Evolutionary conservation across 148 eudicot genomes (phyloP).

Genomic region (Selenicereus undatus): DNA sequence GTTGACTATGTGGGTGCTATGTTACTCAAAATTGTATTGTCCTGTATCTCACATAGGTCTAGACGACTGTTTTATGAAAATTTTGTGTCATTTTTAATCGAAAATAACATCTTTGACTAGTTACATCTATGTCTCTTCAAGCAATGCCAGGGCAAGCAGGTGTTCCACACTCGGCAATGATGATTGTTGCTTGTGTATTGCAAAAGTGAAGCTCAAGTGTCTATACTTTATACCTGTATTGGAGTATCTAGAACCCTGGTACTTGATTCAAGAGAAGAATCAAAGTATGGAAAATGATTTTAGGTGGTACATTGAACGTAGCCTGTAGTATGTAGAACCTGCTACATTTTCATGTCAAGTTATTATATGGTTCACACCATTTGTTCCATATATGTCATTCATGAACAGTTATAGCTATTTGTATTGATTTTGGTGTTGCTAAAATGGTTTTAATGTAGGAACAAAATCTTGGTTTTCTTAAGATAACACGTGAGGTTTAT

Average conservation of each 20-base stretch:
- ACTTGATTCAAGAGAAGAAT: neutral
- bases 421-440: slow-evolving; percentile 3
- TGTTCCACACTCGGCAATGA: too few species aligned
- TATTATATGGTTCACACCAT: neutral
- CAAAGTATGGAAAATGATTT: neutral
- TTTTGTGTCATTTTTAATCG: too few species aligned
- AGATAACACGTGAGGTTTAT: slow-evolving; percentile 15
- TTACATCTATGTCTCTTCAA: too few species aligned
- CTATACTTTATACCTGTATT: too few species aligned
- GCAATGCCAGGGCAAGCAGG: too few species aligned
- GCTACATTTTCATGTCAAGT: neutral
- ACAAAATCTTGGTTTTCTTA: neutral
- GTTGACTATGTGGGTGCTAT: neutral
- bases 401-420: neutral
- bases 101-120: too few species aligned
- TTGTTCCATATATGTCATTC: neutral
- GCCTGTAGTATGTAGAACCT: neutral
- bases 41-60: neutral
- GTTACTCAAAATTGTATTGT: neutral
- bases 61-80: too few species aligned
- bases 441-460: neutral
- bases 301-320: neutral
- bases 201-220: too few species aligned
- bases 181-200: too few species aligned
- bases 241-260: too few species aligned